A percentile compares a stretch with the other conserved stretches of the same genome.
These are phyloP conservation scores for Corymbia calophylla DNA, from an alignment of 441 rosid species.

Conservation along the genomic window DNA sequence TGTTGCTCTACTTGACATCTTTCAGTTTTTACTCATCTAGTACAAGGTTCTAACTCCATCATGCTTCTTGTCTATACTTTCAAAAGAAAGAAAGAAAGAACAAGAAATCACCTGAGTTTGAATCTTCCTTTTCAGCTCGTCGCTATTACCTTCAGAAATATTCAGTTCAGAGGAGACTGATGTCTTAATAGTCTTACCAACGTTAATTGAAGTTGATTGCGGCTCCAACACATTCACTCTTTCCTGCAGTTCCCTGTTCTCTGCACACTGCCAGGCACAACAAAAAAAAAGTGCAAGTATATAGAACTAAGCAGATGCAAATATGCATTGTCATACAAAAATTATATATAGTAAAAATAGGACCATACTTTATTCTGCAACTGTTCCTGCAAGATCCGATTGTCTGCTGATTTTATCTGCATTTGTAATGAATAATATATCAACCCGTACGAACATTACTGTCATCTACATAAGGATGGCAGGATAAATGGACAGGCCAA, in stretches of 20 bases:
- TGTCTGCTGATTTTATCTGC: constrained; percentile 94
- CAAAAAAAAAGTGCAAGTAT: background rate
- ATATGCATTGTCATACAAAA: background rate
- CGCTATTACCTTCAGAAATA: constrained; percentile 38
- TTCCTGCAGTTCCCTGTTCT: constrained; percentile 75
- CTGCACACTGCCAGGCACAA: constrained; percentile 49
- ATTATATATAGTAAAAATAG: background rate
- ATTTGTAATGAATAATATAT: constrained; percentile 12
- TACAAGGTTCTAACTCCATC: background rate
- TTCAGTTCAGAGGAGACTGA: constrained; percentile 29
- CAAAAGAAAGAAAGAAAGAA: background rate
- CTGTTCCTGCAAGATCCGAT: constrained; percentile 93
- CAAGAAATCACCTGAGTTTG: constrained; percentile 60
- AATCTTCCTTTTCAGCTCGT: constrained; percentile 67
- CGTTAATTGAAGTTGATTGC: constrained; percentile 37
- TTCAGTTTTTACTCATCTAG: background rate
- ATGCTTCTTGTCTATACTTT: background rate
- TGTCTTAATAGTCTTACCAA: constrained; percentile 36
- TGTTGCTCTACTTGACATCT: background rate
- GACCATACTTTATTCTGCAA: constrained; percentile 71
- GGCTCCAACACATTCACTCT: constrained; percentile 62
- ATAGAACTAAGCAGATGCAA: background rate
- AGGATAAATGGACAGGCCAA: background rate
- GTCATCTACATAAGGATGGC: background rate
- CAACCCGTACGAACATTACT: background rate